These are phyloP conservation scores for Globisporangium echinulatum DNA, from an alignment of 352 stramenopile species.

Conservation along the genomic window DNA sequence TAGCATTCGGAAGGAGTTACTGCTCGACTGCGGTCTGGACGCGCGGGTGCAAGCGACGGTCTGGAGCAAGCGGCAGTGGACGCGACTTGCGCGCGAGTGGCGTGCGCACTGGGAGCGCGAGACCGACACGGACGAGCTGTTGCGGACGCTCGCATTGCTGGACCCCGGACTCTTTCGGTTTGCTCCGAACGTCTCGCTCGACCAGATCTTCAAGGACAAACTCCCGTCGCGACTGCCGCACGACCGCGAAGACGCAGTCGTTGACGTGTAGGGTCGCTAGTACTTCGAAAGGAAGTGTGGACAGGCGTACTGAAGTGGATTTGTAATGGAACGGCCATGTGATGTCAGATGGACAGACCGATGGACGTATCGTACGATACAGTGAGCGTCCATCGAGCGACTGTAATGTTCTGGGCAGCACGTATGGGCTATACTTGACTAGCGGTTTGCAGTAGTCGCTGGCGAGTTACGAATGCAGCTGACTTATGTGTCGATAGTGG, in stretches of 20 bases:
- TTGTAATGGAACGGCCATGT: too few relatives aligned
- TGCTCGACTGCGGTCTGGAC: constrained; percentile 16
- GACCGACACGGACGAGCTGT: constrained; percentile 23
- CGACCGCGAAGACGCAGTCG: constrained; percentile 59
- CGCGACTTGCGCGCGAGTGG: constrained; percentile 31
- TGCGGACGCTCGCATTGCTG: constrained; percentile 24
- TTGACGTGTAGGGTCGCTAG: constrained; percentile 40
- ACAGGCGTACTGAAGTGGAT: too few relatives aligned
- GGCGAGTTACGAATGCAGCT: background rate
- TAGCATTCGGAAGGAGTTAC: background rate
- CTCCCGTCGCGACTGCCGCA: constrained; percentile 57
- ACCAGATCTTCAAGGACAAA: constrained; percentile 76
- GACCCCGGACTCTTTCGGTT: constrained; percentile 21
- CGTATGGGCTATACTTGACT: too few relatives aligned
- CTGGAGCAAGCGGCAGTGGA: constrained; percentile 49
- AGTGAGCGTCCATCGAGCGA: too few relatives aligned
- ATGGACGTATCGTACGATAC: background rate
- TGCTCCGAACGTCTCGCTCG: constrained; percentile 31
- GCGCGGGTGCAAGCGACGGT: constrained; percentile 14
- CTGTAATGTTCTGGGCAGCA: too few relatives aligned
- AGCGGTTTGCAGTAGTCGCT: too few relatives aligned
- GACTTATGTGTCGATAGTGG: constrained; percentile 3
- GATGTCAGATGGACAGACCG: too few relatives aligned
- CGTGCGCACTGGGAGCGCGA: constrained; percentile 43
- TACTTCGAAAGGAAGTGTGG: background rate